Percentiles rank a stretch among this genome's conserved stretches.
Conservation (phyloP, 805 yeast species). For the Kluyveromyces siamensis region DNA sequence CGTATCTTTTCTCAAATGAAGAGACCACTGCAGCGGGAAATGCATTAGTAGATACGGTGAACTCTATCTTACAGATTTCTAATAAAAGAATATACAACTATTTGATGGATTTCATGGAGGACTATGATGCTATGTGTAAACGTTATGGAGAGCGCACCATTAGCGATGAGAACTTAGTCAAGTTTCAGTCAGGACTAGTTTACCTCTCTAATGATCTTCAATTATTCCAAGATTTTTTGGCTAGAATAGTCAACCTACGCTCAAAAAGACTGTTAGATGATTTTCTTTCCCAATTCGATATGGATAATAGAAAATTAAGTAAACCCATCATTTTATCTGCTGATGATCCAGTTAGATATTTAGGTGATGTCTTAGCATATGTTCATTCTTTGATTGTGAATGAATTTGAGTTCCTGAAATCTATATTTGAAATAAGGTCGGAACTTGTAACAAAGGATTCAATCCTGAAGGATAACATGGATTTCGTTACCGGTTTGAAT, state of each 20-base stretch:
- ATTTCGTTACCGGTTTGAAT: conserved; percentile 22
- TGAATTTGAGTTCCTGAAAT: conserved; percentile 68
- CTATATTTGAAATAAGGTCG: conserved; percentile 43
- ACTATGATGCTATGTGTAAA: conserved; percentile 17
- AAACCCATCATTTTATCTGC: conserved; percentile 56
- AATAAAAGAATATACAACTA: conserved; percentile 44
- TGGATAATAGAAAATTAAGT: conserved; percentile 17
- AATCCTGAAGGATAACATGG: conserved; percentile 15
- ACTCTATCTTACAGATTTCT: conserved; percentile 41
- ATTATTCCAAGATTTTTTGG: conserved; percentile 50
- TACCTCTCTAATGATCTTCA: conserved; percentile 35
- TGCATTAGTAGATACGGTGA: conserved; percentile 52
- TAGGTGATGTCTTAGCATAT: conserved; percentile 85
- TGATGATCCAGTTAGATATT: conserved; percentile 71
- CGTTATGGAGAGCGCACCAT: conserved; percentile 10
- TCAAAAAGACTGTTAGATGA: conserved; percentile 57
- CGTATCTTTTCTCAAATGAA: conserved; percentile 60
- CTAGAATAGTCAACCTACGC: conserved; percentile 59
- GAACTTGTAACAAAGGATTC: conserved; percentile 11
- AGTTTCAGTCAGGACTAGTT: conserved; percentile 27
- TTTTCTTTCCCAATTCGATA: conserved; percentile 47
- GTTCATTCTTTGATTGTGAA: conserved; percentile 79
- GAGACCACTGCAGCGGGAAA: conserved; percentile 40
- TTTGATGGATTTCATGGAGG: conserved; percentile 28
- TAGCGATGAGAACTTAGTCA: conserved; percentile 9